Conservation (phyloP, 1,139 yeast genomes). For the Hyphopichia wangnamkhiaoensis region DNA sequence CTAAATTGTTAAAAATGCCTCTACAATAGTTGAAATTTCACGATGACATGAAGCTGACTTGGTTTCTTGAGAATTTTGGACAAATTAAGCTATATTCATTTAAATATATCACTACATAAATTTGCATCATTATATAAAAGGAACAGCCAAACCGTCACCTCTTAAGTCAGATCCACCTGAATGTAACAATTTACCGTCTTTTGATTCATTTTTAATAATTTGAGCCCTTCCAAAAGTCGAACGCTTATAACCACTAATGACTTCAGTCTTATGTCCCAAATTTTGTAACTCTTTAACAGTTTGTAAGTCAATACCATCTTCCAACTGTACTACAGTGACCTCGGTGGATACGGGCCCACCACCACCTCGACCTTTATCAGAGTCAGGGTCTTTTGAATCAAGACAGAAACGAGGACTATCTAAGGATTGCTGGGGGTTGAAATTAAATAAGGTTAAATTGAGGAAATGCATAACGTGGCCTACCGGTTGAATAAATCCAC, state of each 20-base stretch:
- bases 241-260: constrained; percentile 49
- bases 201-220: constrained; percentile 53
- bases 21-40: too few species aligned
- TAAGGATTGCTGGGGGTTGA: constrained; percentile 72
- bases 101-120: too few species aligned
- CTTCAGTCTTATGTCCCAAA: constrained; percentile 60
- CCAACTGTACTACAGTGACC: constrained; percentile 61
- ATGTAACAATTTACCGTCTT: constrained; percentile 46
- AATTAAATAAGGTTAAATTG: constrained; percentile 62
- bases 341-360: constrained; percentile 67
- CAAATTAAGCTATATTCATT: too few species aligned
- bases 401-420: constrained; percentile 78
- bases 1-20: too few species aligned
- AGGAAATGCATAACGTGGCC: constrained; percentile 80
- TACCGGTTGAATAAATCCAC: constrained; percentile 86
- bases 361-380: constrained; percentile 60
- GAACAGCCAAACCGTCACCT: constrained; percentile 80
- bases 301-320: constrained; percentile 56
- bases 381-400: constrained; percentile 45
- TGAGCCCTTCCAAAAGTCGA: constrained; percentile 71
- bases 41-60: too few species aligned
- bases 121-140: constrained; percentile 23
- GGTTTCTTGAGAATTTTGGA: too few species aligned
- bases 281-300: constrained; percentile 44
- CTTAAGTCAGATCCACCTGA: constrained; percentile 77